Conservation (phyloP, 768 basidiomycete species). For the Imleria badia region DNA sequence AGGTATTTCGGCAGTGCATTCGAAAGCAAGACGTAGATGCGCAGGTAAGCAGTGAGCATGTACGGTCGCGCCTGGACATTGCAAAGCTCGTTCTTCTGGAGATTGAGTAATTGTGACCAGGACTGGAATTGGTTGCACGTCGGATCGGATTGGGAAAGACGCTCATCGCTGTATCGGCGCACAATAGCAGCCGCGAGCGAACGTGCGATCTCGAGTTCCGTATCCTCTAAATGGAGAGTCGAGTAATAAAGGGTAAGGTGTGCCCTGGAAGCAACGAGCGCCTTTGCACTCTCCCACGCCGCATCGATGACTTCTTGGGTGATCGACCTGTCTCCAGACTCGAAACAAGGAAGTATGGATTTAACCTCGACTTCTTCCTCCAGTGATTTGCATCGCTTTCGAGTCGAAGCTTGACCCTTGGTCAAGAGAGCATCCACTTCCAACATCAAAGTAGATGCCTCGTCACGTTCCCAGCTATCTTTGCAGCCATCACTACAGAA, state of each 20-base stretch:
- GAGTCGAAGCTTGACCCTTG: constrained; percentile 31
- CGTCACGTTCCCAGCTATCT: constrained; percentile 41
- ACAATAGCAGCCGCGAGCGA: constrained; percentile 54
- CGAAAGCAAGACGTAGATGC: constrained; percentile 54
- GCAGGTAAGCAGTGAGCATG: constrained; percentile 51
- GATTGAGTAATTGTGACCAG: constrained; percentile 52
- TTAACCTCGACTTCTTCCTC: constrained; percentile 24
- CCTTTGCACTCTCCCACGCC: constrained; percentile 47
- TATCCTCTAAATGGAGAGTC: constrained; percentile 42
- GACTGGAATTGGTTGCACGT: constrained; percentile 2
- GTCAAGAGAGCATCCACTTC: constrained; percentile 37
- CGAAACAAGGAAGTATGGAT: constrained; percentile 13
- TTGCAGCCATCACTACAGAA: constrained; percentile 57
- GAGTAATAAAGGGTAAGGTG: constrained; percentile 25
- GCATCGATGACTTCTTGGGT: constrained; percentile 42
- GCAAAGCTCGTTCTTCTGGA: constrained; percentile 58
- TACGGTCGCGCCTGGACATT: constrained; percentile 48
- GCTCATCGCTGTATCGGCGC: constrained; percentile 35
- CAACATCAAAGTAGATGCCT: constrained; percentile 31
- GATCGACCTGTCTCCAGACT: constrained; percentile 19
- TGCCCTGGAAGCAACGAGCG: constrained; percentile 23
- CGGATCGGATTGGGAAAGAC: constrained; percentile 7
- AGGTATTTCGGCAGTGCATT: constrained; percentile 34
- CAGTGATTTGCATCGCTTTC: constrained; percentile 28
- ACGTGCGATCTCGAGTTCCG: constrained; percentile 59